A percentile compares a stretch with the other conserved stretches of the same genome.
Evolutionary conservation across 805 yeast genomes (phyloP).

Genomic region (Starmerella ratchasimensis): DNA sequence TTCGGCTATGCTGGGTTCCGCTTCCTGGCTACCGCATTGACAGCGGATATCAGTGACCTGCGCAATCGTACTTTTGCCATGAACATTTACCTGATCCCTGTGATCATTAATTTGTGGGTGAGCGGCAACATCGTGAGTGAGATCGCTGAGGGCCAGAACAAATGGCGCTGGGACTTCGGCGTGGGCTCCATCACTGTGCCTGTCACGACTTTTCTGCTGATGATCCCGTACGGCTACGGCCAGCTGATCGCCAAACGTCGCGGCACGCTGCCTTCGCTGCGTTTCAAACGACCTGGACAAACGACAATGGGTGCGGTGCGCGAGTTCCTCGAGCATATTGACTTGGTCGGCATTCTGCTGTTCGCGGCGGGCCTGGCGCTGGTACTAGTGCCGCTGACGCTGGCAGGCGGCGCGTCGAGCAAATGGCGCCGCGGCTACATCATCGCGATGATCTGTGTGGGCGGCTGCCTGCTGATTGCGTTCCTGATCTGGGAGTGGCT

Average conservation of each 20-base stretch:
- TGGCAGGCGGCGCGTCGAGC: conserved; percentile 49
- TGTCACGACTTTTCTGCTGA: conserved; percentile 42
- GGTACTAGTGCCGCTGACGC: conserved; percentile 55
- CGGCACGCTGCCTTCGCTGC: conserved; percentile 18
- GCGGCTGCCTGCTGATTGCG: conserved; percentile 44
- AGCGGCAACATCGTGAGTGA: conserved; percentile 36
- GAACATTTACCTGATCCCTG: conserved; percentile 56
- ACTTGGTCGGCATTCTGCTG: conserved; percentile 46
- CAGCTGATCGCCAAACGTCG: conserved; percentile 37
- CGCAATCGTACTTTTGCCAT: conserved; percentile 57
- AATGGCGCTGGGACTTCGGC: conserved; percentile 64
- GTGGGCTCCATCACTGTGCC: conserved; percentile 73
- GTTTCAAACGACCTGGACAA: conserved; percentile 18
- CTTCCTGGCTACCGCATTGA: conserved; percentile 40
- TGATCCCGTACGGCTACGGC: conserved; percentile 45
- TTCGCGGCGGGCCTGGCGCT: conserved; percentile 46
- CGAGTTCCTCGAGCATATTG: conserved; percentile 44
- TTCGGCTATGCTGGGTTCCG: conserved; percentile 53
- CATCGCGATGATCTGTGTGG: conserved; percentile 58
- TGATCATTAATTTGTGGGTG: conserved; percentile 66
- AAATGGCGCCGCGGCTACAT: conserved; percentile 49
- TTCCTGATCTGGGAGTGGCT: conserved; percentile 44
- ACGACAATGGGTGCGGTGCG: conserved; percentile 22
- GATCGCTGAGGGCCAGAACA: conserved; percentile 5
- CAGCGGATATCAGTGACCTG: conserved; percentile 53